These are phyloP conservation scores for Xylogone sp. DNA, from an alignment of 2,329 filamentous ascomycete genomes.

Conservation along the genomic window DNA sequence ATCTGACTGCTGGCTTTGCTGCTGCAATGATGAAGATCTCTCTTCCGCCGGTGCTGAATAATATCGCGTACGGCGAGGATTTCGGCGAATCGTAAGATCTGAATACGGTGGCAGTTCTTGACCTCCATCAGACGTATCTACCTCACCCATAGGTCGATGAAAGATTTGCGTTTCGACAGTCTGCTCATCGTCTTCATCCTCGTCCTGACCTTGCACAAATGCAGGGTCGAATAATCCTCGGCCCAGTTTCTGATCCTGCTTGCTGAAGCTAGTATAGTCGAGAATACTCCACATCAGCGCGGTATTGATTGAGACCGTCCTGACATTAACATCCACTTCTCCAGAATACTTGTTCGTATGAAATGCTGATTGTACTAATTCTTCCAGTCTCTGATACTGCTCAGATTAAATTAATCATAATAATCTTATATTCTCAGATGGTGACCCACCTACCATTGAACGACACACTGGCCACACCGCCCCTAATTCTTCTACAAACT, in stretches of 20 bases:
- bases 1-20: background rate
- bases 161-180: slow-evolving; percentile 29
- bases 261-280: slow-evolving; percentile 17
- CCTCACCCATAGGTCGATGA: slow-evolving; percentile 21
- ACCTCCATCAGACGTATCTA: slow-evolving; percentile 24
- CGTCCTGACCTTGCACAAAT: slow-evolving; percentile 11
- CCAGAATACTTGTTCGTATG: slow-evolving; percentile 12
- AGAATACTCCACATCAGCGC: slow-evolving; percentile 29
- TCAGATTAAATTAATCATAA: background rate
- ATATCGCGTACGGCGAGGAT: slow-evolving; percentile 3
- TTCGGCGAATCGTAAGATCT: background rate
- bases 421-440: background rate
- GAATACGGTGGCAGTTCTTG: slow-evolving; percentile 27
- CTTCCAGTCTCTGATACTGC: slow-evolving; percentile 24
- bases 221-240: slow-evolving; percentile 21
- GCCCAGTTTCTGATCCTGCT: slow-evolving; percentile 4
- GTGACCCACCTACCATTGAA: slow-evolving; percentile 17
- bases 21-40: slow-evolving; percentile 1
- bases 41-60: background rate
- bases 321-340: slow-evolving; percentile 8
- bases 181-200: slow-evolving; percentile 3
- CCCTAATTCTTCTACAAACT: slow-evolving; percentile 21
- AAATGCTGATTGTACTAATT: slow-evolving; percentile 24
- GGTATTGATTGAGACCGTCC: slow-evolving; percentile 28
- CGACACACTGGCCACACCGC: slow-evolving; percentile 22